Evolutionary conservation across 345 rosid species (phyloP).

Genomic region (Raphanus raphanistrum): DNA sequence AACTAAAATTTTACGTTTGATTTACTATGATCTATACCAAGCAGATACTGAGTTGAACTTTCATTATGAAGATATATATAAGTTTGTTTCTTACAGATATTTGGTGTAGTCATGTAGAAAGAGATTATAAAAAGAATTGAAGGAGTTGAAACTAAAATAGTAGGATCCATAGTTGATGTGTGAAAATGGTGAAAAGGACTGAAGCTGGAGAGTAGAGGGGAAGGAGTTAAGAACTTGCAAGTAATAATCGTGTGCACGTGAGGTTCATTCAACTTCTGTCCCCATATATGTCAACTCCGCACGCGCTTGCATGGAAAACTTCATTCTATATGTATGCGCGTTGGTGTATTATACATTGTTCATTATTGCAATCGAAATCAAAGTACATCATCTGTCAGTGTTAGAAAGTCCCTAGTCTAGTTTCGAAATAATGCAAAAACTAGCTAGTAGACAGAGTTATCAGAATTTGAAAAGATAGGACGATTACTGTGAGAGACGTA

Average conservation of each 20-base stretch:
- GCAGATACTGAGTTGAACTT: background rate
- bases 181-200: slow-evolving; percentile 20
- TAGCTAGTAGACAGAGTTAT: background rate
- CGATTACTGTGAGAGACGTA: background rate
- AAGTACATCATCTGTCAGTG: slow-evolving; percentile 30
- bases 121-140: background rate
- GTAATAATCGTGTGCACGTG: slow-evolving; percentile 38
- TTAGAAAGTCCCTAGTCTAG: slow-evolving; percentile 33
- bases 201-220: slow-evolving; percentile 8
- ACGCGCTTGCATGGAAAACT: slow-evolving; percentile 31
- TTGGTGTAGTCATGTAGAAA: background rate
- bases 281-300: slow-evolving; percentile 27
- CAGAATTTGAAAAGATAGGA: slow-evolving; percentile 15
- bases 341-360: slow-evolving; percentile 21
- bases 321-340: background rate
- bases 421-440: slow-evolving; percentile 27
- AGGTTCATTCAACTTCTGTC: slow-evolving; percentile 28
- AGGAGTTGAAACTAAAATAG: background rate
- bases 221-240: background rate
- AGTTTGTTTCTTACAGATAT: background rate
- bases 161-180: background rate
- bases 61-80: background rate
- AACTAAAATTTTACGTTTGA: background rate
- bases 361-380: slow-evolving; percentile 22
- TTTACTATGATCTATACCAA: background rate